phyloP scores from a whole-genome alignment of 2,329 filamentous ascomycete species.

The Fusarium camptoceras region DNA sequence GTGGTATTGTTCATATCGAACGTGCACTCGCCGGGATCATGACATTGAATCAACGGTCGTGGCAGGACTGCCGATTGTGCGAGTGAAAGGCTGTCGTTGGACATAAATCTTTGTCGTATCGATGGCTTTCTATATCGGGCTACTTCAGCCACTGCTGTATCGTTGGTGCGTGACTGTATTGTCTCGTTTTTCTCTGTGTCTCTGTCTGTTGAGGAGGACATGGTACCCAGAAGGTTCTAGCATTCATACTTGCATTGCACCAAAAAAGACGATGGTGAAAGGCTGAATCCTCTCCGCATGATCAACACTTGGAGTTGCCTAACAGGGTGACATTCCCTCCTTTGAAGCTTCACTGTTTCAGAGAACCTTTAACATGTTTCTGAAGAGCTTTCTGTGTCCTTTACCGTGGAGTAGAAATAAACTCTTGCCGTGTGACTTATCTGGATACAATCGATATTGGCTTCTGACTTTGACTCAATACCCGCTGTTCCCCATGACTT shows the following conservation, averaged over 20 bases:
- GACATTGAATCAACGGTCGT: background rate
- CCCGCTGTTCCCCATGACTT: slow-evolving; percentile 18
- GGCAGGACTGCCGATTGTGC: background rate
- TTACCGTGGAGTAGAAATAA: background rate
- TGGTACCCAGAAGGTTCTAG: background rate
- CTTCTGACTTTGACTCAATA: background rate
- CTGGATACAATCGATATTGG: background rate
- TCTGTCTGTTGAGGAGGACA: background rate
- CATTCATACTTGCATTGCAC: background rate
- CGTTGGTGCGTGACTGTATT: background rate
- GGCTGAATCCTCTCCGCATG: background rate
- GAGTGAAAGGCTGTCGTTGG: background rate
- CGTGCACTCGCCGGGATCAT: background rate
- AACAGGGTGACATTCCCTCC: background rate
- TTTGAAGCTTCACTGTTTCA: background rate
- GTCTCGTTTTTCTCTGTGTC: background rate
- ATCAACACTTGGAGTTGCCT: slow-evolving; percentile 17
- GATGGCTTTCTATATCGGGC: background rate
- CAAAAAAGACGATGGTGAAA: no score
- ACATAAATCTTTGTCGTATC: background rate
- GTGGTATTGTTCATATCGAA: background rate
- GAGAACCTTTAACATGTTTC: slow-evolving; percentile 10
- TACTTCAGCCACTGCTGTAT: background rate
- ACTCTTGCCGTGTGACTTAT: background rate
- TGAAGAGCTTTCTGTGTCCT: background rate